Conservation (phyloP, 2,329 filamentous ascomycete species). For the Fusarium anthophilum region DNA sequence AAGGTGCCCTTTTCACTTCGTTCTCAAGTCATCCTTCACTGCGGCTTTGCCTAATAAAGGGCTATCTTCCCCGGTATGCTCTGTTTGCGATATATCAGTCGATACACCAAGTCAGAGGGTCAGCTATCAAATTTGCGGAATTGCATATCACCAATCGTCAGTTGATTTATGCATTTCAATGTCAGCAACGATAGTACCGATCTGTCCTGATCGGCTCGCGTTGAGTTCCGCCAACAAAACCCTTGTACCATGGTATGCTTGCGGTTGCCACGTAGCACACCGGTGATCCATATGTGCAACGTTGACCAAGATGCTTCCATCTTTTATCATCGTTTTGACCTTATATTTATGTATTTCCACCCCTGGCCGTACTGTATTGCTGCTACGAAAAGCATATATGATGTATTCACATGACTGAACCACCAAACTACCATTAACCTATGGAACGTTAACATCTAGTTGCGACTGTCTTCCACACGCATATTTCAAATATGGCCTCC, state of each 20-base stretch:
- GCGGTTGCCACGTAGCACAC: background rate
- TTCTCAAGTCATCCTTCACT: too few relatives aligned
- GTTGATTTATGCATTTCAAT: background rate
- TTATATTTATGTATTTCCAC: background rate
- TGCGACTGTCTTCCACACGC: background rate
- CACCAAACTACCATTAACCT: background rate
- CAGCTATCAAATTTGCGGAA: background rate
- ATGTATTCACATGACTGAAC: background rate
- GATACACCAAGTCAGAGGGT: background rate
- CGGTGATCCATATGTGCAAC: background rate
- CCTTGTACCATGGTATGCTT: background rate
- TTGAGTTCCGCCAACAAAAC: background rate
- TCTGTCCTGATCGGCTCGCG: background rate
- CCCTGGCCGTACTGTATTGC: background rate
- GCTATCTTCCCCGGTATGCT: background rate
- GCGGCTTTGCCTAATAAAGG: too few relatives aligned
- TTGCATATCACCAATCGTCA: background rate
- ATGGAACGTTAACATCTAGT: background rate
- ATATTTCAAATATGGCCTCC: background rate
- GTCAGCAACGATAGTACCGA: too few relatives aligned
- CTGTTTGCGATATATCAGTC: background rate
- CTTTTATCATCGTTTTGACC: background rate
- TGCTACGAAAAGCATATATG: background rate
- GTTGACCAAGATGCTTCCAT: background rate
- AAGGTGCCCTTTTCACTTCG: too few relatives aligned